These are phyloP conservation scores for Hamigera avellanea DNA, from an alignment of 495 filamentous ascomycete genomes.

Conservation along the genomic window DNA sequence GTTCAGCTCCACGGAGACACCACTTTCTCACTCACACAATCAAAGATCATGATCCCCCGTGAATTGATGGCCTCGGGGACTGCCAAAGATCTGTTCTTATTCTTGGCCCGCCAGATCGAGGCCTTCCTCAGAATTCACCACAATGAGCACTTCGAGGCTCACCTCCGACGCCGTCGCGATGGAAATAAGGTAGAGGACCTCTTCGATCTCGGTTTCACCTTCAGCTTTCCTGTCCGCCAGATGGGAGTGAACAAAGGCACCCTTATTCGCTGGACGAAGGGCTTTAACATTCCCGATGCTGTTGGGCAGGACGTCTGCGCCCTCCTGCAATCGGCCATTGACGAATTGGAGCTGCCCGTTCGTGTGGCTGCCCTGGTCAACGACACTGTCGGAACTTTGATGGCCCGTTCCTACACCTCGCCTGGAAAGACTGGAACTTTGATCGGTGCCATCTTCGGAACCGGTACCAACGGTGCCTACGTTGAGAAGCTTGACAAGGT, in stretches of 20 bases:
- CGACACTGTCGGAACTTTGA: constrained; percentile 92
- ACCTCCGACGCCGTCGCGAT: constrained; percentile 47
- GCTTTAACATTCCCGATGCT: constrained; percentile 88
- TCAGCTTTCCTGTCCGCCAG: constrained; percentile 94
- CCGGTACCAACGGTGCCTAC: constrained; percentile 91
- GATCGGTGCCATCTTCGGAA: constrained; percentile 83
- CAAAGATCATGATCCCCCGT: constrained; percentile 80
- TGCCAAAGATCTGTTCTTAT: constrained; percentile 79
- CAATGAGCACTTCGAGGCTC: constrained; percentile 70
- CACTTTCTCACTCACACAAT: constrained; percentile 83
- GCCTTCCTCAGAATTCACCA: constrained; percentile 79
- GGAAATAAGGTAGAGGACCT: constrained; percentile 54
- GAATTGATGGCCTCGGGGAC: constrained; percentile 85
- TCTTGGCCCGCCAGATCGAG: constrained; percentile 86
- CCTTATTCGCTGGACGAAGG: constrained; percentile 95
- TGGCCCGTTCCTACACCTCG: constrained; percentile 92
- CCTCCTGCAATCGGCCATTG: constrained; percentile 83
- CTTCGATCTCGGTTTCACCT: constrained; percentile 92
- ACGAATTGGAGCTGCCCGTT: constrained; percentile 75
- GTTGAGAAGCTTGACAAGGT: constrained; percentile 45
- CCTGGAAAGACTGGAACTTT: constrained; percentile 80
- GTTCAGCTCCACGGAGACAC: constrained; percentile 83
- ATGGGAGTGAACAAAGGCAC: constrained; percentile 86
- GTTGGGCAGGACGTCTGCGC: constrained; percentile 90
- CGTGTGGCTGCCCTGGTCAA: constrained; percentile 92